Evolutionary conservation across 495 filamentous ascomycete species (phyloP), one percentile per base, ranked within the genome.

Genomic region (Penicillium diatomitis): DNA sequence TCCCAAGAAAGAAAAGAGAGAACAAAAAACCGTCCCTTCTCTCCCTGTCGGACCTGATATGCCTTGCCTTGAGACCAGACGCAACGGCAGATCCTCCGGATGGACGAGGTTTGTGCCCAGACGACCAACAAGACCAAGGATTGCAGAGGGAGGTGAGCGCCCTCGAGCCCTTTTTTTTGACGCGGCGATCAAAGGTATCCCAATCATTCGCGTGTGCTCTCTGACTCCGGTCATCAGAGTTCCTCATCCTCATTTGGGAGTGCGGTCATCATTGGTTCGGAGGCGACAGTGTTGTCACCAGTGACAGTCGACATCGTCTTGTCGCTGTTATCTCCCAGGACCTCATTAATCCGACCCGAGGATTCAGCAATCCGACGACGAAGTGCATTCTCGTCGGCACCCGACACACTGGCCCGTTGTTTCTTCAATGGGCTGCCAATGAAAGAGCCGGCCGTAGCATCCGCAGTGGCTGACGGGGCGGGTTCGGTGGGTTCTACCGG

Each of bases 391-490:
- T 81, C 76, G 50, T 83, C 81, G 11, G 77, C 65, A 30, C 73
- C 78, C 31, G 82, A 78, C 31, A 90, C 70, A 61, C 83, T 88
- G 4, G 83, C 80, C 11, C 89, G 73, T 20, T 88, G 84, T 63
- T 87, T 90, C 69, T 95, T 95, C 61, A 90, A 68, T 9, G 89
- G 89, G 52, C 85, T 90, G 12, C 85, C 88, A 20, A 91, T 62
- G 28, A 79, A 74, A 28, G 64, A 68, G 35, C 76, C 20, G 20
- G 20, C 76, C 34, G 72, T 50, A 7, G 64, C 49, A 36, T 71
- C 65, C 1, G 43, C 47, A 11, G 62, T 46, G 34, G 62, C 60
- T 12, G 20, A 20, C 20, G 62, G 70, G 7, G 65, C 41, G 0
- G 60, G 41, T 43, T 67, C 65, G 3, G 62, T 44, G 4, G 61